Evolutionary conservation across 345 rosid species (phyloP), one percentile per base, ranked within the genome.

Genomic region (Populus deltoides): DNA sequence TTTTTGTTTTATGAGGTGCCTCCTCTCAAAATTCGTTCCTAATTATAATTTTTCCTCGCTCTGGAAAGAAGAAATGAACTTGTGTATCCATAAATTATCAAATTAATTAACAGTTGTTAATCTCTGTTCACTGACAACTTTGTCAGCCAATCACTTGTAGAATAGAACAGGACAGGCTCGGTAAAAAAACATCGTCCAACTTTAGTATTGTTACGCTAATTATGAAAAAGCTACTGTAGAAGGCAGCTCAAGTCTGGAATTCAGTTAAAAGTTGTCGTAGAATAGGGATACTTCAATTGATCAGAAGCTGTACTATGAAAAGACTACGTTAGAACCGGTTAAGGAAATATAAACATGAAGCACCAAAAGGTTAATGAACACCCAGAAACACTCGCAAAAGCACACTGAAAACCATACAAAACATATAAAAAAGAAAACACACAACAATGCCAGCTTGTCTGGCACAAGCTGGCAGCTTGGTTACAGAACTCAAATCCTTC

Each of bases 401-500:
- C 82, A 82, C 71, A 45, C 81, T 55, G 17, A 38, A 81, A 76
- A 66, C 41, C 72, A 74, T 49, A 62, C 83, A 78, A 45, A 67
- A 61, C n/a, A 79, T 68, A 59, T 25, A 17, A 65, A 77, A 63
- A 20, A n/a, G 27, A 82, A 79, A 65, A 27, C 80, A 78, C 81
- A 53, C 39, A 51, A 39, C 65, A 59, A 35, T 53, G 82, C 87
- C 75, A 81, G 81, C 77, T 78, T 80, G 80, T 51, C 65, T 0
- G 11, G 18, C 11, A 6, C 6, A 15, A 25, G 35, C 29, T 3
- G 31, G 9, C 63, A 31, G 39, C 59, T 62, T 18, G 62, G 39
- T 73, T 73, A 77, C 11, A 22, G 53, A 25, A 45, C 49, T 24
- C 59, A 35, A 33, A 45, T 75, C 77, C 49, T 85, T 91, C 87